Evolutionary conservation across 441 rosid species (phyloP).

Genomic region (Jatropha multifida): DNA sequence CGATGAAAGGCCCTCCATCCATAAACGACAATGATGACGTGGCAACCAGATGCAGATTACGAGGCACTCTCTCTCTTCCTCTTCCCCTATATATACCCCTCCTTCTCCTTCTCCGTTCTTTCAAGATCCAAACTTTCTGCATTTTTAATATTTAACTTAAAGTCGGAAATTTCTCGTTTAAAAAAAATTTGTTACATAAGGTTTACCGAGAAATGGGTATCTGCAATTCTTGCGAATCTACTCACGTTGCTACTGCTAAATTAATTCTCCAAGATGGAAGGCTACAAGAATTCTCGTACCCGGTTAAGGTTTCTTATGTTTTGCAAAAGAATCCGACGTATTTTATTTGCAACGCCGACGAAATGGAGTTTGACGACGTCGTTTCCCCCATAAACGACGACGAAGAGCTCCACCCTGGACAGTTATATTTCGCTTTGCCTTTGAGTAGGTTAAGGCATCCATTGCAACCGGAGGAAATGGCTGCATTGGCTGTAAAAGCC

Average conservation of each 20-base stretch:
- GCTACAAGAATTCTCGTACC: constrained; percentile 67
- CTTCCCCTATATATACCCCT: background rate
- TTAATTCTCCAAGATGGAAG: constrained; percentile 68
- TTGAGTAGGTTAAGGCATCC: constrained; percentile 54
- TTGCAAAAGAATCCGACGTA: constrained; percentile 54
- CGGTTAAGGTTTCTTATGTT: constrained; percentile 70
- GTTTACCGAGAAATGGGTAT: constrained; percentile 50
- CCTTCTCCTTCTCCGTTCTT: too few species aligned
- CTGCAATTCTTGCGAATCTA: constrained; percentile 66
- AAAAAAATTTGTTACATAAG: too few species aligned
- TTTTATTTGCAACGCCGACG: constrained; percentile 85
- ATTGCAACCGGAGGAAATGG: constrained; percentile 74
- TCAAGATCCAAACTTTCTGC: background rate
- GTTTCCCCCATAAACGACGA: constrained; percentile 56
- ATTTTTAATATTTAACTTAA: background rate
- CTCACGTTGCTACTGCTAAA: constrained; percentile 65
- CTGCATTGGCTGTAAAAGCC: constrained; percentile 91
- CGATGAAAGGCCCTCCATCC: background rate
- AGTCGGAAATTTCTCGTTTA: background rate
- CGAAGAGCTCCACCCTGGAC: constrained; percentile 74
- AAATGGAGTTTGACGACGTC: constrained; percentile 83
- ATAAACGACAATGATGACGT: constrained; percentile 30
- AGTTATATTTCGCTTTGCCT: constrained; percentile 78
- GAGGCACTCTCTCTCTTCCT: background rate
- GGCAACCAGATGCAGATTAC: constrained; percentile 24